Evolutionary conservation across 192 early-diverging fungal species (phyloP).

Genomic region (Coemansia sp.): DNA sequence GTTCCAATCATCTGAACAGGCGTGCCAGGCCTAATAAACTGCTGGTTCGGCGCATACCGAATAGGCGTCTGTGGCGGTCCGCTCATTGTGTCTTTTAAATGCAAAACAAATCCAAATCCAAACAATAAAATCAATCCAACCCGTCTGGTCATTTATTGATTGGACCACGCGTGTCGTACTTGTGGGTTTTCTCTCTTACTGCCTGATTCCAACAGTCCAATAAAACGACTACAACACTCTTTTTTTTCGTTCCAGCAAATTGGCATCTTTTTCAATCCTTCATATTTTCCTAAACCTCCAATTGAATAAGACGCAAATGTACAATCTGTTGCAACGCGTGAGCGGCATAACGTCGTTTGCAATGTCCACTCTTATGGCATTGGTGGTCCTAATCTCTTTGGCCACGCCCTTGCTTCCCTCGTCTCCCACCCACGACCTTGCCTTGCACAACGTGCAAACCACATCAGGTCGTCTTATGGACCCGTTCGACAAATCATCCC

Average conservation of each 20-base stretch:
- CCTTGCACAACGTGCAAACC: constrained; percentile 39
- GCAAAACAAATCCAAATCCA: neutral
- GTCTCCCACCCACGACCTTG: constrained; percentile 24
- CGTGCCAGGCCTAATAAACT: constrained; percentile 25
- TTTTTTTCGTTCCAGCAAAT: too few relatives aligned
- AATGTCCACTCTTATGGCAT: constrained; percentile 50
- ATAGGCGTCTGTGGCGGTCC: constrained; percentile 39
- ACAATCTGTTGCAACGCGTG: constrained; percentile 53
- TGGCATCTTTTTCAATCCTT: too few relatives aligned
- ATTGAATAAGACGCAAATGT: constrained; percentile 18
- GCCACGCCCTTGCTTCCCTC: constrained; percentile 44
- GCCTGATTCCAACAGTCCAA: too few relatives aligned
- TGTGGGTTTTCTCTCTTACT: too few relatives aligned
- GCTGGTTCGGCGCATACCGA: constrained; percentile 29
- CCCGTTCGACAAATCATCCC: constrained; percentile 36
- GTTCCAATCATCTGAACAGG: constrained; percentile 15
- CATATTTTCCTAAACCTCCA: too few relatives aligned
- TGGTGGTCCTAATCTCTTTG: constrained; percentile 38
- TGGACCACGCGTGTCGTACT: too few relatives aligned
- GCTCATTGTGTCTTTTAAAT: constrained; percentile 20
- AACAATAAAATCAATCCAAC: too few relatives aligned
- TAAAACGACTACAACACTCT: too few relatives aligned
- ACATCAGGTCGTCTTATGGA: constrained; percentile 46
- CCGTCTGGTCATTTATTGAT: too few relatives aligned
- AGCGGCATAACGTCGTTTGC: constrained; percentile 53